Base-by-base conservation (phyloP, 129 eudicot species). In the Flaveria brownii region DNA sequence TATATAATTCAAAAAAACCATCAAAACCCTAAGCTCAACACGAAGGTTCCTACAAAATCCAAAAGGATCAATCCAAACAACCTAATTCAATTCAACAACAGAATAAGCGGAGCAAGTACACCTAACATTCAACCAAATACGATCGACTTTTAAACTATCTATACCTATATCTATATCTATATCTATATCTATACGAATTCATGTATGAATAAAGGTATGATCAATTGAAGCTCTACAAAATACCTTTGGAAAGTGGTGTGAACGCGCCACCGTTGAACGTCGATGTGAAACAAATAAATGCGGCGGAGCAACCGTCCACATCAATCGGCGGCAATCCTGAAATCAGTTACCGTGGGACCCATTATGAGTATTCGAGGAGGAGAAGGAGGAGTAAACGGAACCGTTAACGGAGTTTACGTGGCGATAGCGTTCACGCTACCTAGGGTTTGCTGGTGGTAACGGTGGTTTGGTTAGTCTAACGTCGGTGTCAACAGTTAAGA, bases 311-410 rank as follows among this genome's bases (percentile, higher is more conserved):
- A 52, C 69, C 43, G 47, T 68, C 14, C 5, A 23, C 51, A 15
- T 9, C 78, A 18, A 52, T 67, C 64, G 64, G 64, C 63, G 75
- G 73, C 78, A 54, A 73, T 73, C 74, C 62, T 30, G 76, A 74
- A 73, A 67, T 30, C 84, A 7, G 80, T 80, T 80, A 80, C 75
- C 47, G 79, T 80, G 84, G 75, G 83, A 14, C 79, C 78, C 79
- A 16, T 7, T 28, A 55, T 26, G 26, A 9, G 55, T 25, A 49
- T 20, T 25, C 75, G 56, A 47, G 26, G 43, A 70, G 41, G 70
- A 46, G 42, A 8, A 33, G 23, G 54, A 78, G 47, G 54, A 51
- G 66, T 78, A 49, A 56, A 80, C 79, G 83, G 83, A 80, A 65
- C 52, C 68, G 74, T 52, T 80, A 65, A 20, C 23, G 54, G 9